These are phyloP conservation scores for Phytophthora capsici DNA, from an alignment of 352 stramenopile species.

Conservation along the genomic window DNA sequence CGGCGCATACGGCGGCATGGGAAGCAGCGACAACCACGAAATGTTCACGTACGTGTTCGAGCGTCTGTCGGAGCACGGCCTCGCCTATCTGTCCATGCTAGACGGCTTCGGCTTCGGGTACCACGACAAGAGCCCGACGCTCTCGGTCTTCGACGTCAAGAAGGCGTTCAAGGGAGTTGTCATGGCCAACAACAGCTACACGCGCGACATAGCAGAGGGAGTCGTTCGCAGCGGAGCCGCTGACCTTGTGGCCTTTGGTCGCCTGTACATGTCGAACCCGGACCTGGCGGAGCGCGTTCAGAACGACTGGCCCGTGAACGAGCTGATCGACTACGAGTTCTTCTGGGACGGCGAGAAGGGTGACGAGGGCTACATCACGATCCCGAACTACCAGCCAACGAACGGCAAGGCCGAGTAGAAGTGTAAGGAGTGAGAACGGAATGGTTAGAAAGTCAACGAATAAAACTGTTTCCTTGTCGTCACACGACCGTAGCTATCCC, in stretches of 20 bases:
- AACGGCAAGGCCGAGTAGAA: constrained; percentile 1
- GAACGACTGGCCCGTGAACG: constrained; percentile 19
- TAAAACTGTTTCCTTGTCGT: too few relatives aligned
- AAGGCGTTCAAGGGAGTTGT: constrained; percentile 16
- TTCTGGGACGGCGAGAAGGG: constrained; percentile 13
- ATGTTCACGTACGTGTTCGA: constrained; percentile 17
- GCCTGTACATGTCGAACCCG: constrained; percentile 19
- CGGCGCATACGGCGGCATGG: constrained; percentile 16
- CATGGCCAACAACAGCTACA: constrained; percentile 21
- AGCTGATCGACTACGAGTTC: constrained; percentile 14
- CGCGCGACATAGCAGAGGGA: constrained; percentile 12
- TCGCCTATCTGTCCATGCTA: constrained; percentile 13
- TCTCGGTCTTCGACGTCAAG: constrained; percentile 18
- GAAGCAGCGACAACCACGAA: constrained; percentile 18
- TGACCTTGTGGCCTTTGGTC: constrained; percentile 16
- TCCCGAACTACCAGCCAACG: constrained; percentile 13
- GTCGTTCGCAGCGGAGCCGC: constrained; percentile 12
- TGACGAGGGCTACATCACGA: constrained; percentile 19
- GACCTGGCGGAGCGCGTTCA: constrained; percentile 17
- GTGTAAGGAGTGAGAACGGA: too few relatives aligned
- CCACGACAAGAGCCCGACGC: neutral
- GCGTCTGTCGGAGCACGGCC: constrained; percentile 4
- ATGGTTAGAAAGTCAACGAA: too few relatives aligned
- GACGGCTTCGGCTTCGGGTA: constrained; percentile 17
- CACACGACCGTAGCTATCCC: too few relatives aligned